phyloP scores from a whole-genome alignment of 2,329 filamentous ascomycete species.

The Trichophyton mentagrophytes region DNA sequence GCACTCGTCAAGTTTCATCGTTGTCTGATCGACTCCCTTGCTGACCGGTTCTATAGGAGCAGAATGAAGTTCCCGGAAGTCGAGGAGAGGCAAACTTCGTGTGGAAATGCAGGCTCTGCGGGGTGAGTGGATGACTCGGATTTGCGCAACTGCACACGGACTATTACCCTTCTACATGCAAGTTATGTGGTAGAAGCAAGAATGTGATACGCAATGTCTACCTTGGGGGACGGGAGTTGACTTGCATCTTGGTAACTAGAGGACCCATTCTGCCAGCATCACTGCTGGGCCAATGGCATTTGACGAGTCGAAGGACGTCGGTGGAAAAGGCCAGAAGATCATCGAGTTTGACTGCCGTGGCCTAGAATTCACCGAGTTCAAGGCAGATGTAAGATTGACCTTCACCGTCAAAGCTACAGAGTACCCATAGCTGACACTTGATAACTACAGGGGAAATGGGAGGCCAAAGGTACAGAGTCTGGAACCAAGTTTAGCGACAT shows the following conservation, averaged over 20 bases:
- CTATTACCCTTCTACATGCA: background rate
- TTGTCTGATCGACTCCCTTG: background rate
- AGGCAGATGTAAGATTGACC: conserved; percentile 55
- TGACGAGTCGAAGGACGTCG: conserved; percentile 17
- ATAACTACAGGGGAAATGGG: conserved; percentile 63
- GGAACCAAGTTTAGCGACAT: conserved; percentile 68
- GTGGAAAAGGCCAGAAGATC: conserved; percentile 59
- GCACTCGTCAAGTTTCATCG: background rate
- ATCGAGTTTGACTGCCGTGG: conserved; percentile 90
- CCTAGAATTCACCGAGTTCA: conserved; percentile 82
- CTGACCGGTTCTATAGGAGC: conserved; percentile 46
- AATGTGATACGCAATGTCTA: background rate
- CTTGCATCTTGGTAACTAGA: conserved; percentile 16
- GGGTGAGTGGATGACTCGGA: conserved; percentile 42
- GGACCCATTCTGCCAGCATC: conserved; percentile 59
- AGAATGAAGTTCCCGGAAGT: conserved; percentile 81
- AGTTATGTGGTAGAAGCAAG: background rate
- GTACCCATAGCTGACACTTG: background rate
- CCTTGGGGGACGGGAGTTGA: background rate
- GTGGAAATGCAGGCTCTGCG: conserved; percentile 99
- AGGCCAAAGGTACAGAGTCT: conserved; percentile 69
- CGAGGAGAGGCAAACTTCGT: conserved; percentile 96
- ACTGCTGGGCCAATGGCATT: conserved; percentile 61
- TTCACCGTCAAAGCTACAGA: background rate
- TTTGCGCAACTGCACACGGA: background rate